A percentile compares a stretch with the other conserved stretches of the same genome.
Conservation (phyloP, 2,329 filamentous ascomycete genomes). For the Coniochaeta hoffmannii region DNA sequence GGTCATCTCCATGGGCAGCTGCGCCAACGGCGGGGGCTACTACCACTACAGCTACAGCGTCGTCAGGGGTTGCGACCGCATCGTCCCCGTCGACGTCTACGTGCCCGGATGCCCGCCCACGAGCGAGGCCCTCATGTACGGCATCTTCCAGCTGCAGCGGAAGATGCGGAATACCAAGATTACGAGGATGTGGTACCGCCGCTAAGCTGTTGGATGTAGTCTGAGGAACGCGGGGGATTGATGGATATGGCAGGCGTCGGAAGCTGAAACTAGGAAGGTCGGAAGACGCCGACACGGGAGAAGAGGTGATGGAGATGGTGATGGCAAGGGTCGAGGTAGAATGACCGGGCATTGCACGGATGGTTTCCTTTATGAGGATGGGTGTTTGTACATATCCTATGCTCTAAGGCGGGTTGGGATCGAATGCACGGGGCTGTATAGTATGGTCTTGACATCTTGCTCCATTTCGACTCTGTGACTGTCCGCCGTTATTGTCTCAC, state of each 20-base stretch:
- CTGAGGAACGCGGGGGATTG: neutral
- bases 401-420: neutral
- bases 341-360: neutral
- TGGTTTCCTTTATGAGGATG: neutral
- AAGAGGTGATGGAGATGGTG: neutral
- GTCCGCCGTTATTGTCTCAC: too few relatives aligned
- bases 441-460: too few relatives aligned
- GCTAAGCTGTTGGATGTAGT: too few relatives aligned
- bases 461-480: too few relatives aligned
- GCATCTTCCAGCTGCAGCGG: slow-evolving; percentile 61
- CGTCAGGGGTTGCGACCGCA: slow-evolving; percentile 55
- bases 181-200: slow-evolving; percentile 44
- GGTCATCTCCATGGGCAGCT: slow-evolving; percentile 70
- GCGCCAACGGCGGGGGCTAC: slow-evolving; percentile 65
- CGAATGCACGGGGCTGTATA: neutral
- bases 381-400: neutral
- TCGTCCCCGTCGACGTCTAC: slow-evolving; percentile 62
- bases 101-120: slow-evolving; percentile 55
- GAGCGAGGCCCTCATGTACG: slow-evolving; percentile 39
- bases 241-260: neutral
- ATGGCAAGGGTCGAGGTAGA: neutral
- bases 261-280: too few relatives aligned
- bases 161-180: slow-evolving; percentile 53
- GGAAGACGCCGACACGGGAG: too few relatives aligned
- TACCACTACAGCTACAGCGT: slow-evolving; percentile 69